Conservation (phyloP, 176 grass and related monocot species). For the Cocos nucifera region DNA sequence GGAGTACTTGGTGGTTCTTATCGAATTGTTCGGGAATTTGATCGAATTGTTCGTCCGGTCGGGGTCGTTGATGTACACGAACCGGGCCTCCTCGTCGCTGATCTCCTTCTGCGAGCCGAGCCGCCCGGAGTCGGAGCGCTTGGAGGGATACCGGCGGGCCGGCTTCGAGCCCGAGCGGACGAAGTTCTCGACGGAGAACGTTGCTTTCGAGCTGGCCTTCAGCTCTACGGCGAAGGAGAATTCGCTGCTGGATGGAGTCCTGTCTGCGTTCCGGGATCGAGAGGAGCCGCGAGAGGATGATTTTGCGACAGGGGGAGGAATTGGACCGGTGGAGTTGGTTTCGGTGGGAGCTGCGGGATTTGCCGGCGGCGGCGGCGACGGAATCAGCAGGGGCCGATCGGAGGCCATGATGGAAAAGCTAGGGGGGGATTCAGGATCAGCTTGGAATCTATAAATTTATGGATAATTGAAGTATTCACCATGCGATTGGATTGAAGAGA, state of each 20-base stretch:
- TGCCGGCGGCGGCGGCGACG: constrained; percentile 17
- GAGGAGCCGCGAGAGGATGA: constrained; percentile 29
- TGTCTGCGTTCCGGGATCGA: constrained; percentile 5
- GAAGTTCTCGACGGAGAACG: too few species aligned
- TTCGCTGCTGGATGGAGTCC: too few species aligned
- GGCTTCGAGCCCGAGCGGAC: too few species aligned
- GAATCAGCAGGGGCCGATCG: constrained; percentile 10
- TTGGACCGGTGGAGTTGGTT: constrained; percentile 29
- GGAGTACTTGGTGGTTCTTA: constrained; percentile 68
- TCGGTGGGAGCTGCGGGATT: neutral
- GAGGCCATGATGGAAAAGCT: constrained; percentile 14
- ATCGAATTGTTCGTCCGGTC: constrained; percentile 37
- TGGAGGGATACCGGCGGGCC: neutral
- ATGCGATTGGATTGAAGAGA: too few species aligned
- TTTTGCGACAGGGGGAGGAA: constrained; percentile 43
- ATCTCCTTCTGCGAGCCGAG: constrained; percentile 67
- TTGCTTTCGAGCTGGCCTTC: constrained; percentile 26
- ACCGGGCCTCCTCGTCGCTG: constrained; percentile 77
- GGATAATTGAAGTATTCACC: too few species aligned
- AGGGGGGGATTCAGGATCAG: too few species aligned
- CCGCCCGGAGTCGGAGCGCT: constrained; percentile 50
- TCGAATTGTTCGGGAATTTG: constrained; percentile 45
- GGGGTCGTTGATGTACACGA: constrained; percentile 79
- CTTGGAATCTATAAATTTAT: too few species aligned
- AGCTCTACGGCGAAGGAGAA: constrained; percentile 33